Evolutionary conservation across 2,329 filamentous ascomycete genomes (phyloP), one percentile per base, ranked within the genome.

Genomic region (Cytospora chrysosperma): DNA sequence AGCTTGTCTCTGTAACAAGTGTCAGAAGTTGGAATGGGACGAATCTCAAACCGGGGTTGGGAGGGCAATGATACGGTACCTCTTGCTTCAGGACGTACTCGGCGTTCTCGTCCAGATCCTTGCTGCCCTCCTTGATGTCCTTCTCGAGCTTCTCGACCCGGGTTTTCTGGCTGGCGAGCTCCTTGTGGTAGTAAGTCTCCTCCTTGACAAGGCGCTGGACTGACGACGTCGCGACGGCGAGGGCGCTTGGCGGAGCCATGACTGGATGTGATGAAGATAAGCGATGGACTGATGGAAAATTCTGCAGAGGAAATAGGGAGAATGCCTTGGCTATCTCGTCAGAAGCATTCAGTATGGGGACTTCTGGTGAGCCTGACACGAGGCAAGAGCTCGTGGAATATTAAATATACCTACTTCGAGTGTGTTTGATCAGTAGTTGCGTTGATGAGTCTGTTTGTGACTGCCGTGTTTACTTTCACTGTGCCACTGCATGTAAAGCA

Each of bases 151-250:
- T 86, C 74, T 84, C 79, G 68, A 96, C 84, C 62, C 90, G 86
- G 66, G 84, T 83, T 70, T 91, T 83, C 74, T 98, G 93, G 68
- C 88, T 82, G 67, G 84, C 80, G 24, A 93, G 84, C 76, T 99
- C 95, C 73, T 90, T 90, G 81, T 93, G 90, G 79, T 99, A 98
- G 71, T 89, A 94, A 47, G 85, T 81, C 76, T 97, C 92, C 77
- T 99, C 95, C 77, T 96, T 97, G 69, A 97, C 86, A 55, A 98
- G 85, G 64, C 95, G 92, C 70, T 85, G 82, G 69, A 98, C 86
- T 24, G 92, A 87, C 66, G 88, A 86, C 27, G 91, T 95, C 52
- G 90, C 88, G 73, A 97, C 95, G 71, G 86, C 77, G 74, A 97
- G 86, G 69, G 88, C 84, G 1, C 88, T 88, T 52, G 91, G 90